A percentile compares a stretch with the other conserved stretches of the same genome.
Evolutionary conservation across 2,329 filamentous ascomycete species (phyloP).

Genomic region (Orbilia oligospora): DNA sequence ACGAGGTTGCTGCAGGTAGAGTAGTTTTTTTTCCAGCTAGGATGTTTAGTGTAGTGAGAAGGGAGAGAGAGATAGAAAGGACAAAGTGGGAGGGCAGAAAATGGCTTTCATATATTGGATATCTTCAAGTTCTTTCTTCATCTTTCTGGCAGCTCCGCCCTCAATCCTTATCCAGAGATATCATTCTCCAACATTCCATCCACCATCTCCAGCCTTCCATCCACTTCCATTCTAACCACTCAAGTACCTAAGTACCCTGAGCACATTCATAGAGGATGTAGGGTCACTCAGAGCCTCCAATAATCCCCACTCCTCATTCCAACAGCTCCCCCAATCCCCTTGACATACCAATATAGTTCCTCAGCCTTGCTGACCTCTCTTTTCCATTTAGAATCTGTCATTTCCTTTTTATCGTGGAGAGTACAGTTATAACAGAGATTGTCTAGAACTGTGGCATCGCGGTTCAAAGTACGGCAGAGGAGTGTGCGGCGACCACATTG

Average conservation of each 20-base stretch:
- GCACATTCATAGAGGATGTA: too few species aligned
- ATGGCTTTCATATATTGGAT: neutral
- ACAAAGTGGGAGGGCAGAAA: neutral
- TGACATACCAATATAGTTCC: slow-evolving; percentile 52
- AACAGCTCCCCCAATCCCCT: slow-evolving; percentile 45
- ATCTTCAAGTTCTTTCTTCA: too few species aligned
- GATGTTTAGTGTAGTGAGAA: too few species aligned
- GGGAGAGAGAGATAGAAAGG: neutral
- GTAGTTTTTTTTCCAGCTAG: too few species aligned
- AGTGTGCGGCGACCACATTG: slow-evolving; percentile 44
- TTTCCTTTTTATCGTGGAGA: neutral
- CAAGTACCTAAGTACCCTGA: too few species aligned
- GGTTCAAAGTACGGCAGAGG: slow-evolving; percentile 52
- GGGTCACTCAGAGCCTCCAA: slow-evolving; percentile 27
- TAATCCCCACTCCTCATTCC: slow-evolving; percentile 44
- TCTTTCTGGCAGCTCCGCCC: too few species aligned
- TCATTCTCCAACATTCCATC: too few species aligned
- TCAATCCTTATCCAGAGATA: too few species aligned
- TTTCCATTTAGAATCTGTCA: slow-evolving; percentile 1
- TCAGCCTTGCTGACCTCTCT: slow-evolving; percentile 42
- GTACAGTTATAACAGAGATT: slow-evolving; percentile 45
- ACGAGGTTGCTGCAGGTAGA: too few species aligned
- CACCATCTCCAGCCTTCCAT: too few species aligned
- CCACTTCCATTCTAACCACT: too few species aligned
- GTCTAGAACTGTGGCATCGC: slow-evolving; percentile 12